These are phyloP conservation scores for Wickerhamomyces alni DNA, from an alignment of 805 yeast genomes.

Conservation along the genomic window DNA sequence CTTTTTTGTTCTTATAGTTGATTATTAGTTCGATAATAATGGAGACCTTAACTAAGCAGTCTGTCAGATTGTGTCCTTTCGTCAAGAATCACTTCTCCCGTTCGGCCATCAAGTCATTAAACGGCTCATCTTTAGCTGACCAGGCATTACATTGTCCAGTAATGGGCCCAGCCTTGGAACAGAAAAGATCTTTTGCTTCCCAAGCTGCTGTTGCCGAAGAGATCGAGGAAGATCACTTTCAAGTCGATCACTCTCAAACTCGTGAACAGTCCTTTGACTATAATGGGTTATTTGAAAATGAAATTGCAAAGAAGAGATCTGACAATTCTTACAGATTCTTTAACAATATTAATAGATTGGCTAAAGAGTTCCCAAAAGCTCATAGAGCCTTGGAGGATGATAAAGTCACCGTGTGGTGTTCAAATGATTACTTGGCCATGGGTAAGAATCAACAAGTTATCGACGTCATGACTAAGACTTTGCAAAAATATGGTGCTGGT, in stretches of 20 bases:
- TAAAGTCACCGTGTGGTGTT: conserved; percentile 98
- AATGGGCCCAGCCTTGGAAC: conserved; percentile 71
- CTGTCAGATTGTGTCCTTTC: conserved; percentile 81
- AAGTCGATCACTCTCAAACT: conserved; percentile 31
- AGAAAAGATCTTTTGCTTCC: conserved; percentile 26
- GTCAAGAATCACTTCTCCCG: conserved; percentile 50
- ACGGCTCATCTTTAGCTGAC: conserved; percentile 27
- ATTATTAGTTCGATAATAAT: too few relatives aligned
- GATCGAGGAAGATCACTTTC: conserved; percentile 15
- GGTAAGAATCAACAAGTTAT: conserved; percentile 74
- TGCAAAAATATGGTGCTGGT: conserved; percentile 93
- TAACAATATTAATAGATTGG: conserved; percentile 95
- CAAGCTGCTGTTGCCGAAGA: conserved; percentile 25
- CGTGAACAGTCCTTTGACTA: conserved; percentile 61
- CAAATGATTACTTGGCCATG: conserved; percentile 96
- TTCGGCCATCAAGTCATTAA: conserved; percentile 51
- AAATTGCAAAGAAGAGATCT: conserved; percentile 64
- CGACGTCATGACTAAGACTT: conserved; percentile 67
- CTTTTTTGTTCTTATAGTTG: too few relatives aligned
- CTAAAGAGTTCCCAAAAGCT: conserved; percentile 89
- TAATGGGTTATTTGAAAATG: conserved; percentile 59
- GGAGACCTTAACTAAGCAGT: conserved; percentile 77
- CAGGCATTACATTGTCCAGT: conserved; percentile 84
- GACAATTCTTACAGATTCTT: conserved; percentile 95
- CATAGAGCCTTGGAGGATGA: conserved; percentile 71